These are phyloP conservation scores for Saussurea involucrata DNA, from an alignment of 129 eudicot species.

Conservation along the genomic window DNA sequence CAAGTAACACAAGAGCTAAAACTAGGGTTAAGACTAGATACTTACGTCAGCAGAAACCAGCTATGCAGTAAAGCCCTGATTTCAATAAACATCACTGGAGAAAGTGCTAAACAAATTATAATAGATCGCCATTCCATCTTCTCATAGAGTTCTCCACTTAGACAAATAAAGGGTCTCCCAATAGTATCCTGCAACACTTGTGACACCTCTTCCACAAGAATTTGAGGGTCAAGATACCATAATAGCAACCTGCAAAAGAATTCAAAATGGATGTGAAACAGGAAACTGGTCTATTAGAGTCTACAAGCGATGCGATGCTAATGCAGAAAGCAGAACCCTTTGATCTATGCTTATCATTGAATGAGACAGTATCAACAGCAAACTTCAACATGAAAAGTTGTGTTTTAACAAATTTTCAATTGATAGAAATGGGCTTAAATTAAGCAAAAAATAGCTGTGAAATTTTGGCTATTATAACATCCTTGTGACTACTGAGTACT, in stretches of 20 bases:
- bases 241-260: constrained; percentile 50
- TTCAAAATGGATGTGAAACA: constrained; percentile 6
- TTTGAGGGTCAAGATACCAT: constrained; percentile 70
- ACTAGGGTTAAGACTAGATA: constrained; percentile 4
- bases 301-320: not conserved
- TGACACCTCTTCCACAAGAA: constrained; percentile 49
- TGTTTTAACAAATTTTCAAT: not conserved
- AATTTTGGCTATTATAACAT: not conserved
- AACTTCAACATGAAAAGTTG: not conserved
- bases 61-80: constrained; percentile 59
- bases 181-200: constrained; percentile 48
- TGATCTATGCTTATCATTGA: not conserved
- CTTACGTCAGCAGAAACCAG: constrained; percentile 76
- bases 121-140: constrained; percentile 64
- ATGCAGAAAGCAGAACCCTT: not conserved
- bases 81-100: constrained; percentile 65
- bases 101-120: constrained; percentile 50
- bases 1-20: not conserved
- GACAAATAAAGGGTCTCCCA: constrained; percentile 54
- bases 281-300: not conserved
- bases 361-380: not conserved
- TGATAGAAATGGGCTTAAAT: not conserved
- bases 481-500: not conserved
- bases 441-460: not conserved
- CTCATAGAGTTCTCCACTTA: constrained; percentile 43